Evolutionary conservation across 78 protist species (phyloP), one percentile per base, ranked within the genome.

Genomic region (Dictyostelium purpureum): DNA sequence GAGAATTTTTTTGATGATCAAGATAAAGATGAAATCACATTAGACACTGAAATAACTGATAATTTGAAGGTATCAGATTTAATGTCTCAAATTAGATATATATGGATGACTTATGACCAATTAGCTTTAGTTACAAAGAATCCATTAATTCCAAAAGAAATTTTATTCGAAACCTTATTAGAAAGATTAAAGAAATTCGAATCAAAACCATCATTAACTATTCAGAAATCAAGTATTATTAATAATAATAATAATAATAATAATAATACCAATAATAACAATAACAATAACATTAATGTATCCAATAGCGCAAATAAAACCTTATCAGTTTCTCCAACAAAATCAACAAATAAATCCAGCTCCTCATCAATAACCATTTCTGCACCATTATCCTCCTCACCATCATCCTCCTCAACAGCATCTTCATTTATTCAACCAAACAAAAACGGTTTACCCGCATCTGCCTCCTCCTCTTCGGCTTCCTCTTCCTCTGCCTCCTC

Each of bases 121-220:
- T 35, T 90, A 40, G 45, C 37, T 37, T 35, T 65, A 31, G 43
- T 78, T 19, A 67, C 87, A 49, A 45, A 24, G 6, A 56, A 78
- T 69, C 76, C 69, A 24, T 63, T 81, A 40, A 83, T 90, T 26
- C 94, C 94, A 76, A 75, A 79, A 52, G 82, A 90, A n/a, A 52
- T 90, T 14, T 70, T 90, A 70, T 59, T 90, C 40, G 94, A 90
- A 90, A 81, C 94, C 31, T 74, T 90, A 45, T 78, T 90, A 59
- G 94, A 79, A 52, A 70, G 94, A 33, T 52, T 90, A 37, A 90
- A 78, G 28, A 76, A 69, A 71, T 90, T 37, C 40, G 94, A 90
- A 70, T 31, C 47, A 19, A n/a, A 26, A 56, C 28, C 47, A 61
- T 35, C 65, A 56, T n/a, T n/a, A 51, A 18, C 77, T n/a, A n/a